Percentiles rank a stretch among this genome's conserved stretches.
These are phyloP conservation scores for Strobilomyces confusus DNA, from an alignment of 768 basidiomycete species.

Conservation along the genomic window DNA sequence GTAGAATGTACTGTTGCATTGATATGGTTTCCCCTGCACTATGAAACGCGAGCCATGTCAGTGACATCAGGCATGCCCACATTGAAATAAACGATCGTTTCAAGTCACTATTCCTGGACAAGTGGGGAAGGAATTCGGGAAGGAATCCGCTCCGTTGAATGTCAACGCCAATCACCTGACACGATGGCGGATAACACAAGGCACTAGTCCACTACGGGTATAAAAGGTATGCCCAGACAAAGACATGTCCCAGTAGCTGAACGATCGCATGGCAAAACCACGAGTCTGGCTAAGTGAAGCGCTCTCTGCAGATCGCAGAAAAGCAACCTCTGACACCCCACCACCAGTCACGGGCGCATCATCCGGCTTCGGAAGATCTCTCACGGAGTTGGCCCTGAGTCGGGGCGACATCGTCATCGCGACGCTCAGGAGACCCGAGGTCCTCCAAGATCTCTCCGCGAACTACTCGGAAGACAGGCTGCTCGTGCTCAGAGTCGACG, in stretches of 20 bases:
- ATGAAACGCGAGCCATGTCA: not conserved
- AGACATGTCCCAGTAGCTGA: not conserved
- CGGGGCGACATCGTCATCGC: constrained; percentile 39
- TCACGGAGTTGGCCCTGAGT: constrained; percentile 30
- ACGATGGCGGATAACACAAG: not conserved
- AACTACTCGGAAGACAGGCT: constrained; percentile 7
- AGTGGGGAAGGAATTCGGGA: not conserved
- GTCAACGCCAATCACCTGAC: not conserved
- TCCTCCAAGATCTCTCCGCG: constrained; percentile 5
- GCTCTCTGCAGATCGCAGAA: not conserved
- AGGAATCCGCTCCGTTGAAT: too few relatives aligned
- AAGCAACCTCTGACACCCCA: not conserved
- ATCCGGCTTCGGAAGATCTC: constrained; percentile 35
- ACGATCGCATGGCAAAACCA: not conserved
- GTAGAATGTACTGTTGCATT: constrained; percentile 5
- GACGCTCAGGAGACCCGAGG: constrained; percentile 38
- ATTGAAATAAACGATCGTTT: not conserved
- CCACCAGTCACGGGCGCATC: constrained; percentile 38
- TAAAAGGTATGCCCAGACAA: not conserved
- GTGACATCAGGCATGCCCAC: not conserved
- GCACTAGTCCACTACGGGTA: not conserved
- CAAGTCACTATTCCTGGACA: not conserved
- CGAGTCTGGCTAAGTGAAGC: constrained; percentile 12
- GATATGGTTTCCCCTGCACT: not conserved
- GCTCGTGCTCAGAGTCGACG: constrained; percentile 15